Conservation (phyloP, 106 monocot species). For the Apostasia shenzhenica region DNA sequence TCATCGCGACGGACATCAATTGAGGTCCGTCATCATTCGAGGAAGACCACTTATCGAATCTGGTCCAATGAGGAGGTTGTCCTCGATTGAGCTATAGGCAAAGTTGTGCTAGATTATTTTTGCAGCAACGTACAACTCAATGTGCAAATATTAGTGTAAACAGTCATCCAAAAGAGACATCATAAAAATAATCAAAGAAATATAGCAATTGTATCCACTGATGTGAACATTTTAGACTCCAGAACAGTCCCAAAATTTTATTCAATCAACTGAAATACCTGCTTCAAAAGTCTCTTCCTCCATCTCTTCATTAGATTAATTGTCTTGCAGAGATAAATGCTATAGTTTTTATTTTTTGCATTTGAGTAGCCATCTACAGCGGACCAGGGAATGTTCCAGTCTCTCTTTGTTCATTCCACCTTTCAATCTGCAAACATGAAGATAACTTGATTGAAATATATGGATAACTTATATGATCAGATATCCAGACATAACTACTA, state of each 20-base stretch:
- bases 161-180: background rate
- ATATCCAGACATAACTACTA: too few relatives aligned
- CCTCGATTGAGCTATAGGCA: too few relatives aligned
- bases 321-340: background rate
- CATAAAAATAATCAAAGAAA: background rate
- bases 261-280: background rate
- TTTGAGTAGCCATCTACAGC: conserved; percentile 14
- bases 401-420: conserved; percentile 72
- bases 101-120: too few relatives aligned
- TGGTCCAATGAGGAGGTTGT: too few relatives aligned
- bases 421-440: conserved; percentile 30
- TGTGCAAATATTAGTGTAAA: too few relatives aligned
- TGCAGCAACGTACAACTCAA: too few relatives aligned
- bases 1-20: too few relatives aligned
- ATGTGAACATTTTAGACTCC: conserved; percentile 1
- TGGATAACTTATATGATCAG: too few relatives aligned
- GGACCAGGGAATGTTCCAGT: conserved; percentile 68
- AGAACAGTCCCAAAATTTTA: background rate
- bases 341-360: background rate
- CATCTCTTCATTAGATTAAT: background rate
- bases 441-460: background rate
- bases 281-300: conserved; percentile 2
- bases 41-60: too few relatives aligned
- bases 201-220: background rate
- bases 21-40: too few relatives aligned